Percentiles rank a stretch among this genome's conserved stretches.
phyloP scores from a whole-genome alignment of 78 protist genomes.

The Dictyostelium purpureum region DNA sequence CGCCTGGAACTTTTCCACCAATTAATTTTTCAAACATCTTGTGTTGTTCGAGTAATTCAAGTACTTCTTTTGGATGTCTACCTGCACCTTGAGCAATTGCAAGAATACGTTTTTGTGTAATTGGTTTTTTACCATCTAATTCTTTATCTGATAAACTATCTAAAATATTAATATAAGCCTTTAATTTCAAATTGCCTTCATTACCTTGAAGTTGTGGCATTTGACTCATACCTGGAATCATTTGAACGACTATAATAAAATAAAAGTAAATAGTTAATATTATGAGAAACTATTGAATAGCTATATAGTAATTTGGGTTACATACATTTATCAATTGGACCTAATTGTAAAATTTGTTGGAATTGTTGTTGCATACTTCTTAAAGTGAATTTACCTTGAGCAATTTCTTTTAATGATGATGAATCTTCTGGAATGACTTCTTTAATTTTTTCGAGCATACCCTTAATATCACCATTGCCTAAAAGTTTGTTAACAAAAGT shows the following conservation, averaged over 20 bases:
- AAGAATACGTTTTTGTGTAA: conserved; percentile 57
- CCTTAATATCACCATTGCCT: conserved; percentile 94
- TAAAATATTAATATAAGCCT: conserved; percentile 91
- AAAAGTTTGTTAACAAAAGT: conserved; percentile 94
- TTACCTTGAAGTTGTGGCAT: conserved; percentile 71
- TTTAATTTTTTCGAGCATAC: conserved; percentile 80
- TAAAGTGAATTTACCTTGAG: conserved; percentile 90
- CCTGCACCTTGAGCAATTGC: conserved; percentile 94
- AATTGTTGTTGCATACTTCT: conserved; percentile 98
- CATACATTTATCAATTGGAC: conserved; percentile 89
- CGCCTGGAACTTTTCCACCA: conserved; percentile 3
- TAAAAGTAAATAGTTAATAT: conserved; percentile 11
- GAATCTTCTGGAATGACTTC: conserved; percentile 81
- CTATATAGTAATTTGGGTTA: background rate
- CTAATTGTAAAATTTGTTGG: conserved; percentile 90
- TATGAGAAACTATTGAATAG: background rate
- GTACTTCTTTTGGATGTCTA: conserved; percentile 84
- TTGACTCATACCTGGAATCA: conserved; percentile 72
- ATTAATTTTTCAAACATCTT: conserved; percentile 73
- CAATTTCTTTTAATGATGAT: conserved; percentile 16
- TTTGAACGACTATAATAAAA: conserved; percentile 73
- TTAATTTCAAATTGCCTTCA: conserved; percentile 84
- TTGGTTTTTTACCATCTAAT: conserved; percentile 83
- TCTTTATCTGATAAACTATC: conserved; percentile 95
- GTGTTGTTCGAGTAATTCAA: conserved; percentile 85